Evolutionary conservation across 1,139 yeast species (phyloP), one percentile per base, ranked within the genome.

Genomic region (Hemisphaericaspora xylanilytica): DNA sequence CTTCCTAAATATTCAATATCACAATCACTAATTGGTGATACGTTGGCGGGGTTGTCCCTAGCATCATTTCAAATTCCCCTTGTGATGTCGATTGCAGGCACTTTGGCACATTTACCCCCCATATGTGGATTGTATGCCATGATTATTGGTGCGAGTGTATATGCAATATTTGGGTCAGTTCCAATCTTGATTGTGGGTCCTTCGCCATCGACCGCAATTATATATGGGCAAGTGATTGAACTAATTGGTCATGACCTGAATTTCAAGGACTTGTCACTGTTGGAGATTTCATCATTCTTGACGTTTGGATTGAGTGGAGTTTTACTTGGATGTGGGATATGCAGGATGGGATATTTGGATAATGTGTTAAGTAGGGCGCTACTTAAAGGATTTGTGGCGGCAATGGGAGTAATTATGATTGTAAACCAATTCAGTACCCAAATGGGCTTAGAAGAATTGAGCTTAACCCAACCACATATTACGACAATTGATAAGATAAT

Each of bases 171-270:
- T 22, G 69, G 69, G 3, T 50, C 63, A 17, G 67, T 64, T 1
- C 68, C 69, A 1, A 54, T 60, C 2, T 43, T 64, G 24, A 51
- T 63, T n/a, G 68, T 63, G 14, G 68, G 69, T 1, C 67, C 68
- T 0, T 55, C 62, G 35, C 67, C 67, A 2, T 54, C 66, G 3
- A 57, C 63, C 5, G 67, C 68, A 0, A 49, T 64, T 10, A 52
- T 64, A 10, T 61, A 55, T 40, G 68, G 69, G 2, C 65, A 56
- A 36, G 51, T 56, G 5, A 53, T 64, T 12, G 65, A 59, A 38
- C 30, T 36, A 5, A 39, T 59, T 9, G 39, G 43, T 14, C 59
- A 55, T 33, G 49, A 52, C 8, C 40, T 46, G 24, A 38, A 38
- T 25, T 52, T 49, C 34, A 32, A 40, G 10, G 33, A 41, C 3